Base-by-base conservation (phyloP, 1,139 yeast genomes). In the Candida sp. region DNA sequence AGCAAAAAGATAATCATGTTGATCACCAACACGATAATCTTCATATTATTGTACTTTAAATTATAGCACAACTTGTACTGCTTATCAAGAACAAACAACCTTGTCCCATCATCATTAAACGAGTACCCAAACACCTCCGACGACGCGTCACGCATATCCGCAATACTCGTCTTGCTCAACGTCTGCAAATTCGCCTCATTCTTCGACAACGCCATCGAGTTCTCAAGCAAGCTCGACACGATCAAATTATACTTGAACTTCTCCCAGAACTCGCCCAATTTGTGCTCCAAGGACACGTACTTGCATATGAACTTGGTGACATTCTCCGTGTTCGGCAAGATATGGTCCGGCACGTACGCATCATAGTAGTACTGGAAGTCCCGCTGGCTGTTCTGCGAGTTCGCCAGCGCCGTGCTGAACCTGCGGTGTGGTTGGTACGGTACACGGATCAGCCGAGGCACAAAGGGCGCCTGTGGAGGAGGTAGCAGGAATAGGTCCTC, bases 141-240 rank as follows among this genome's bases (percentile, higher is more conserved):
- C 3, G 42, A 38, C 7, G 8, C 12, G 4, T 38, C 12, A n/a
- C 27, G 42, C 6, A 26, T 7, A 6, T 26, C 42, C 6, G 23
- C 8, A n/a, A 26, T 25, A 5, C 5, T 38, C n/a, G 42, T 26
- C 3, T 25, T 38, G 12, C 8, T 25, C 27, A 49, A 22, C 3
- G 26, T n/a, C 23, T 40, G 37, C 41, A 72, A 60, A 17, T 70
- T 65, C 52, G 72, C 75, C 43, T 78, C 81, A 53, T 75, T 76
- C 54, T 77, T 77, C 17, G 81, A 75, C 26, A 77, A 60, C 35
- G 74, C 69, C 73, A 77, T 72, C 2, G 79, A 63, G 53, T 75
- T 76, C 48, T 77, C 81, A 43, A 78, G 59, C n/a, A 78, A 61
- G 51, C 72, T 72, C 3, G 80, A 75, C 4, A 73, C 62, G 2